Percentiles rank a stretch among this genome's conserved stretches.
phyloP scores from a whole-genome alignment of 441 rosid species.

The Brassica hybrid region DNA sequence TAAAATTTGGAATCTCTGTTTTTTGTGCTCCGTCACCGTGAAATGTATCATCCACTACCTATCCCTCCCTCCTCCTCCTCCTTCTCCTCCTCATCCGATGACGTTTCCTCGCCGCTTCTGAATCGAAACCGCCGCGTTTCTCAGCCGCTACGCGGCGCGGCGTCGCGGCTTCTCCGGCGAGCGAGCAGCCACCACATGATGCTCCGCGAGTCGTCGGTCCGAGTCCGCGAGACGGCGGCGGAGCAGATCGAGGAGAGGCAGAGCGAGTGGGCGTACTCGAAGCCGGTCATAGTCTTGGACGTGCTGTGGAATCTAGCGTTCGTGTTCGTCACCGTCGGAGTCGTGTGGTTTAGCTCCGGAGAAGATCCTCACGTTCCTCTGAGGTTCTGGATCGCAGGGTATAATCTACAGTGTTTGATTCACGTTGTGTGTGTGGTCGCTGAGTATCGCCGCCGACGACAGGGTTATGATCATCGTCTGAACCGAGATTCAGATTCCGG shows the following conservation, averaged over 20 bases:
- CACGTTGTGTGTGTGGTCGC: conserved; percentile 54
- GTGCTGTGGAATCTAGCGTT: conserved; percentile 60
- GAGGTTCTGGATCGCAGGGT: conserved; percentile 63
- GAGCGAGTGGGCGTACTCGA: conserved; percentile 65
- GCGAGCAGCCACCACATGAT: conserved; percentile 61
- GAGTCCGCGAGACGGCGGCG: conserved; percentile 67
- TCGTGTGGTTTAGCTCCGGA: conserved; percentile 45
- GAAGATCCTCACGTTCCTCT: conserved; percentile 59
- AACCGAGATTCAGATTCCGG: conserved; percentile 31
- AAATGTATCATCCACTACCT: conserved; percentile 34
- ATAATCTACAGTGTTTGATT: conserved; percentile 58
- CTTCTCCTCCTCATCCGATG: conserved; percentile 9
- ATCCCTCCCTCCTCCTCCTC: conserved; percentile 4
- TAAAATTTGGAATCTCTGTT: too few species aligned
- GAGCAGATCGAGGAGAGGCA: conserved; percentile 70
- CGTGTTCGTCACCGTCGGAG: conserved; percentile 46
- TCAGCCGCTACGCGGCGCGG: conserved; percentile 60
- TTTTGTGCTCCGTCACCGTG: too few species aligned
- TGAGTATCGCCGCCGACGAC: conserved; percentile 42
- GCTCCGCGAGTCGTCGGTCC: conserved; percentile 68
- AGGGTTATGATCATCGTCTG: not conserved
- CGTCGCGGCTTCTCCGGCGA: conserved; percentile 62
- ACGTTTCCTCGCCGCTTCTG: conserved; percentile 63
- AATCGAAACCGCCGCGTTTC: conserved; percentile 59
- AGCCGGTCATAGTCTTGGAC: conserved; percentile 59